A percentile compares a stretch with the other conserved stretches of the same genome.
Conservation (phyloP, 2,329 filamentous ascomycete genomes). For the Fusarium chaquense region DNA sequence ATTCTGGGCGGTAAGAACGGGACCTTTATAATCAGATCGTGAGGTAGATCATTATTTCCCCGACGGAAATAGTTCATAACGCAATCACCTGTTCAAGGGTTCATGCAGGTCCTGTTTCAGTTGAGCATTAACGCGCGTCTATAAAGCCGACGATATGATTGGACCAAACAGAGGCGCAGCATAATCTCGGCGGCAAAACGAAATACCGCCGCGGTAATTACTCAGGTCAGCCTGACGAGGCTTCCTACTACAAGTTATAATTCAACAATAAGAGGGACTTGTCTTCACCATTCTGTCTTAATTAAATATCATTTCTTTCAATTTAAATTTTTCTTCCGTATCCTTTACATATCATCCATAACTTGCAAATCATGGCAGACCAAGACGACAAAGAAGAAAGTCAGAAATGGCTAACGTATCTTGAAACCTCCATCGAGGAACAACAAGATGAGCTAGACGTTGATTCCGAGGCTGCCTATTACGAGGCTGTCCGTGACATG, state of each 20-base stretch:
- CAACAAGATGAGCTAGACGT: not conserved
- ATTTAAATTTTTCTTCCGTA: fast-evolving
- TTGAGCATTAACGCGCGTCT: not conserved
- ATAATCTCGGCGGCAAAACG: not conserved
- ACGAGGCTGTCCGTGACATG: not conserved
- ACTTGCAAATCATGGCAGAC: not conserved
- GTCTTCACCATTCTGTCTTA: too few species aligned
- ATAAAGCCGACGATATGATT: not conserved
- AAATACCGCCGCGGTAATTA: not conserved
- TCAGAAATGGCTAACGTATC: not conserved
- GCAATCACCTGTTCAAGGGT: not conserved
- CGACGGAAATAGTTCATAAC: not conserved
- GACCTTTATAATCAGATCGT: not conserved
- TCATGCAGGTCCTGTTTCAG: not conserved
- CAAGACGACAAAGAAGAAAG: not conserved
- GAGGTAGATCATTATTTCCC: too few species aligned
- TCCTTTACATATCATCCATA: fast-evolving
- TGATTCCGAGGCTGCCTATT: not conserved
- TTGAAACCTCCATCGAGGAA: not conserved
- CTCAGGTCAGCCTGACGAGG: not conserved
- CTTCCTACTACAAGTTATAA: not conserved
- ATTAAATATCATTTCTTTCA: too few species aligned
- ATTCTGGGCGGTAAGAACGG: not conserved
- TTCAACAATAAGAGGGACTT: not conserved
- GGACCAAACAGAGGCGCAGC: not conserved